These are phyloP conservation scores for Aspergillus sp. DNA, from an alignment of 2,329 filamentous ascomycete genomes.

Conservation along the genomic window DNA sequence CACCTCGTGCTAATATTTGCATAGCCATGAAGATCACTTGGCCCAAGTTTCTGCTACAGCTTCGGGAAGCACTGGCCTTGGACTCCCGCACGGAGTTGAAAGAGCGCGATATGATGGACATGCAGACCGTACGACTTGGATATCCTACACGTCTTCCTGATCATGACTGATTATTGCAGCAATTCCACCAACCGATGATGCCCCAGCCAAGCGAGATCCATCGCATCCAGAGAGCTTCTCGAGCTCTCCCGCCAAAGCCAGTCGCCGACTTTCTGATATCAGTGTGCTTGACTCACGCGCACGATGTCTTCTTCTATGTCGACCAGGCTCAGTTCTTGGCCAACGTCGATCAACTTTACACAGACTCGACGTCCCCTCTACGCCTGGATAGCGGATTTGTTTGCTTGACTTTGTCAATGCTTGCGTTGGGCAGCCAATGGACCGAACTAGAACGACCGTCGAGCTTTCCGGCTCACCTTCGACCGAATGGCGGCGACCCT, in stretches of 20 bases:
- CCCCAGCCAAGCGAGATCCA: slow-evolving; percentile 13
- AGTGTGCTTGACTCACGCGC: slow-evolving; percentile 26
- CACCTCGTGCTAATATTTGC: slow-evolving; percentile 2
- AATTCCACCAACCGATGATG: slow-evolving; percentile 8
- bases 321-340: slow-evolving; percentile 21
- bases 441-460: slow-evolving; percentile 34
- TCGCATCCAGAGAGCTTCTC: slow-evolving; percentile 11
- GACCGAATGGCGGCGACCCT: slow-evolving; percentile 26
- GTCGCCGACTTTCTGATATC: slow-evolving; percentile 24
- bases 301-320: slow-evolving; percentile 27
- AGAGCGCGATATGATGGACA: slow-evolving; percentile 19
- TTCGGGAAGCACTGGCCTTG: slow-evolving; percentile 25
- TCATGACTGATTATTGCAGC: not conserved
- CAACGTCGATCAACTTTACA: slow-evolving; percentile 24
- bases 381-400: slow-evolving; percentile 23
- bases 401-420: slow-evolving; percentile 22
- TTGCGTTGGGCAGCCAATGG: slow-evolving; percentile 43
- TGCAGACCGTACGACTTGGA: slow-evolving; percentile 19
- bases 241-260: slow-evolving; percentile 22
- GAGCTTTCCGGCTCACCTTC: not conserved
- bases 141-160: no score
- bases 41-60: slow-evolving; percentile 20
- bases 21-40: slow-evolving; percentile 12
- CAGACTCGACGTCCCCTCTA: slow-evolving; percentile 10
- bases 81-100: slow-evolving; percentile 12